Evolutionary conservation across 306 rosid species (phyloP), one percentile per base, ranked within the genome.

Genomic region (Malus fusca): DNA sequence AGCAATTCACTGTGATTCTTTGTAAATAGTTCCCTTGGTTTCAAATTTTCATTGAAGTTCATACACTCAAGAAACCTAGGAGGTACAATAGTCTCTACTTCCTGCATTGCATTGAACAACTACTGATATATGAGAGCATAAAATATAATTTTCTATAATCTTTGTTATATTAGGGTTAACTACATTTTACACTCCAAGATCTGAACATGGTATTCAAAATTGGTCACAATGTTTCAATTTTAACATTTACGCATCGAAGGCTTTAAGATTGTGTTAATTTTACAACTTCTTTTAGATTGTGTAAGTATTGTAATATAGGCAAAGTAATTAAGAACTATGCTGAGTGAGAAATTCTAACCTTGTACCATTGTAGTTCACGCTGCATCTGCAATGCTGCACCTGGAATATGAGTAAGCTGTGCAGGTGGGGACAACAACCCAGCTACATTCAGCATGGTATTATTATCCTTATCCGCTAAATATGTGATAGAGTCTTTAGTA

Each of bases 21-120:
- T 0, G 76, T 80, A 75, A 88, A 88, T 35, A 82, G 18, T 44
- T 80, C 68, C 3, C 40, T 53, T 13, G 88, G 87, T 26, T 82
- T 73, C 33, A 59, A n/a, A 19, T 0, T 0, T 4, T 69, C 31
- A 26, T 14, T 2, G 1, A 0, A 1, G 31, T 69, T 69, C 4
- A 4, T 1, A 15, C 0, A 7, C 19, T 48, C 74, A 18, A 2
- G 37, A n/a, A 1, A 0, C 31, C 9, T 33, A 4, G 4, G 2
- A 43, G 42, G 43, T 18, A 69, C 65, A 11, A 69, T 5, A 0
- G 8, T 18, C 74, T 69, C 11, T 59, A 69, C 74, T 21, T 69
- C 61, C 74, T 69, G 60, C 61, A 28, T 25, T 69, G 61, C 13
- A 48, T 48, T 17, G 18, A 48, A 48, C 6, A 56, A 18, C 18